A percentile compares a stretch with the other conserved stretches of the same genome.
phyloP scores from a whole-genome alignment of 371 early-diverging fungal species.

The Capillidium heterosporum region DNA sequence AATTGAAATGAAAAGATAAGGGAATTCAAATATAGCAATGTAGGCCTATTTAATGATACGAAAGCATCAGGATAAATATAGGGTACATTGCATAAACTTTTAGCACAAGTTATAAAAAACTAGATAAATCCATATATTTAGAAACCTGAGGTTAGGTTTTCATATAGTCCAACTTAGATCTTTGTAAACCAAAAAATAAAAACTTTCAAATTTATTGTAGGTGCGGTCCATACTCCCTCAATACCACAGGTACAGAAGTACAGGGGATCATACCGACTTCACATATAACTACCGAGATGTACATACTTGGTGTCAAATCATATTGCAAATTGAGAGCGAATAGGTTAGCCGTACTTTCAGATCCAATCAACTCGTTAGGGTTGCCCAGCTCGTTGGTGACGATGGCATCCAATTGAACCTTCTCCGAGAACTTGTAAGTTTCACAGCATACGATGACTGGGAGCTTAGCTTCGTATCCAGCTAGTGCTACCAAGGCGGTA shows the following conservation, averaged over 20 bases:
- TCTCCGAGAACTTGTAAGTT: slow-evolving; percentile 88
- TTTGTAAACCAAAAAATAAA: too few relatives aligned
- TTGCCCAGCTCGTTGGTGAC: slow-evolving; percentile 86
- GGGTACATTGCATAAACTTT: too few relatives aligned
- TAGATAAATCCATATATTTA: too few relatives aligned
- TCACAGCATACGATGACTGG: slow-evolving; percentile 94
- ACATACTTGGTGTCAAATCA: slow-evolving; percentile 88
- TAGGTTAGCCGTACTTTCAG: background rate
- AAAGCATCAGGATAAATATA: too few relatives aligned
- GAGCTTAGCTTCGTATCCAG: slow-evolving; percentile 67
- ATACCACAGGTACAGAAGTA: slow-evolving; percentile 74
- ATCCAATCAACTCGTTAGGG: slow-evolving; percentile 5
- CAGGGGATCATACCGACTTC: slow-evolving; percentile 92
- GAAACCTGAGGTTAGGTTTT: too few relatives aligned
- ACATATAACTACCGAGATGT: slow-evolving; percentile 75
- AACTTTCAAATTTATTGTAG: slow-evolving; percentile 2
- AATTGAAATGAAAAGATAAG: too few relatives aligned
- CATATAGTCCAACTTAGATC: too few relatives aligned
- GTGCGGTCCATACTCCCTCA: slow-evolving; percentile 17
- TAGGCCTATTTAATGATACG: too few relatives aligned
- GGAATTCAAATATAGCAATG: too few relatives aligned
- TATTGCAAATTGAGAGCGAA: slow-evolving; percentile 66
- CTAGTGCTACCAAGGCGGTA: slow-evolving; percentile 81
- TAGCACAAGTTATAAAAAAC: too few relatives aligned
- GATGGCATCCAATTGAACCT: slow-evolving; percentile 83